phyloP scores from a whole-genome alignment of 257 asterid genomes.

The Solanum arcanum region DNA sequence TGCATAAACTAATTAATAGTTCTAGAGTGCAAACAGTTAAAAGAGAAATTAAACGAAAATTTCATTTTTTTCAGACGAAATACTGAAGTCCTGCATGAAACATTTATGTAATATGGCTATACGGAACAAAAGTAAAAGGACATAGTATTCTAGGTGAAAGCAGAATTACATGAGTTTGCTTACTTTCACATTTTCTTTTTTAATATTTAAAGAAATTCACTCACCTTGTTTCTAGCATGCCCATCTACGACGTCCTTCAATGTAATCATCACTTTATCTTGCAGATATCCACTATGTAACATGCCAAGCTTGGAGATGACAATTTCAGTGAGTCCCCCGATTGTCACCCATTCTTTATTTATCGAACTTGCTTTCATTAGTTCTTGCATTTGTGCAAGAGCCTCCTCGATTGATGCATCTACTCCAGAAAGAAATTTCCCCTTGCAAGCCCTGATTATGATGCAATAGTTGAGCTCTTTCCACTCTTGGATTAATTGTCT shows the following conservation, averaged over 20 bases:
- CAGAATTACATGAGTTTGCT: neutral
- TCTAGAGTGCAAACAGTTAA: neutral
- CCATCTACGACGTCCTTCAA: slow-evolving; percentile 37
- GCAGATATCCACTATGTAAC: slow-evolving; percentile 6
- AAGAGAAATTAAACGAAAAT: neutral
- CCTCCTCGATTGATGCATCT: slow-evolving; percentile 19
- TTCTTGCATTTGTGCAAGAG: slow-evolving; percentile 25
- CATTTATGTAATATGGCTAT: neutral
- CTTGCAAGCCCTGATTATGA: slow-evolving; percentile 42
- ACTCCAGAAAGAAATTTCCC: slow-evolving; percentile 15
- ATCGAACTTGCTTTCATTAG: slow-evolving; percentile 30
- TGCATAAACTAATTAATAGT: neutral
- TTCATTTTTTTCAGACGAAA: neutral
- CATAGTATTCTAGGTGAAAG: neutral
- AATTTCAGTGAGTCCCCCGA: slow-evolving; percentile 34
- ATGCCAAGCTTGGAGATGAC: slow-evolving; percentile 18
- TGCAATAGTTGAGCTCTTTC: slow-evolving; percentile 56
- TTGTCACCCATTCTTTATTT: slow-evolving; percentile 52
- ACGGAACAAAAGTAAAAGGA: neutral
- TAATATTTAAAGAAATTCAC: neutral
- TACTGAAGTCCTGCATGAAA: neutral
- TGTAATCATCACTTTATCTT: slow-evolving; percentile 12
- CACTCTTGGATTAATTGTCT: slow-evolving; percentile 56
- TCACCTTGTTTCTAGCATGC: slow-evolving; percentile 51
- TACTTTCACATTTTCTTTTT: neutral